A percentile compares a stretch with the other conserved stretches of the same genome.
Evolutionary conservation across 495 filamentous ascomycete genomes (phyloP).

Genomic region (Massariosphaeria phaeospora): DNA sequence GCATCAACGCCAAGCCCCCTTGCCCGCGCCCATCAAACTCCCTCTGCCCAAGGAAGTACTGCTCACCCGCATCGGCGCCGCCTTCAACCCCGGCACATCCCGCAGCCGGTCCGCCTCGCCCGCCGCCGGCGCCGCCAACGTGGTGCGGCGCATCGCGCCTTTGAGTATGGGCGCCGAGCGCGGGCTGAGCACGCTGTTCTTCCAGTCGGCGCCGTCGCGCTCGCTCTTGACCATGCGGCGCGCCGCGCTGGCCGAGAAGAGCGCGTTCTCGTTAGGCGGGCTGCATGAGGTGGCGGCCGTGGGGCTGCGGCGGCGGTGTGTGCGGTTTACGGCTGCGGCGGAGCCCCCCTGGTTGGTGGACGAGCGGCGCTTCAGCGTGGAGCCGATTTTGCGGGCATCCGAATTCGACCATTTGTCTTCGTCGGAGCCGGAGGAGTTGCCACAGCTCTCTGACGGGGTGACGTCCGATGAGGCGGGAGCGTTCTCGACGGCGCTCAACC

Average conservation of each 20-base stretch:
- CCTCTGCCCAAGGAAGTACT: conserved; percentile 17
- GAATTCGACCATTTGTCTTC: conserved; percentile 47
- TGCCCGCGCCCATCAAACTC: conserved; percentile 15
- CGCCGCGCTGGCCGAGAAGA: conserved; percentile 67
- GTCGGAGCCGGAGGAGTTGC: conserved; percentile 40
- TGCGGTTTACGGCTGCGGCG: conserved; percentile 10
- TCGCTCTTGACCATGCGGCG: conserved; percentile 66
- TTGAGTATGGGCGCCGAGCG: conserved; percentile 63
- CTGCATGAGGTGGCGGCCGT: conserved; percentile 47
- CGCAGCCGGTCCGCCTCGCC: conserved; percentile 15
- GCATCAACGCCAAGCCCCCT: conserved; percentile 21
- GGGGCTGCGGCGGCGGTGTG: conserved; percentile 57
- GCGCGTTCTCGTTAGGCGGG: conserved; percentile 53
- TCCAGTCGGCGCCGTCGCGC: conserved; percentile 51
- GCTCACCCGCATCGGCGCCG: conserved; percentile 26
- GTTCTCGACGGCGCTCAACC: conserved; percentile 48
- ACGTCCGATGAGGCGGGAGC: conserved; percentile 45
- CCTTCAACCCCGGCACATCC: conserved; percentile 11
- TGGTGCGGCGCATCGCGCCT: conserved; percentile 35
- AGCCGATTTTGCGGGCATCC: conserved; percentile 57
- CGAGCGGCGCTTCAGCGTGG: conserved; percentile 56
- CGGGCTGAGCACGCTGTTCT: conserved; percentile 59
- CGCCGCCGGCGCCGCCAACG: conserved; percentile 18
- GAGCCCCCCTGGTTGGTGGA: conserved; percentile 33
- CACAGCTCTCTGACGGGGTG: conserved; percentile 47